phyloP scores from a whole-genome alignment of 208 protist species.

The Leishmania tarentolae region DNA sequence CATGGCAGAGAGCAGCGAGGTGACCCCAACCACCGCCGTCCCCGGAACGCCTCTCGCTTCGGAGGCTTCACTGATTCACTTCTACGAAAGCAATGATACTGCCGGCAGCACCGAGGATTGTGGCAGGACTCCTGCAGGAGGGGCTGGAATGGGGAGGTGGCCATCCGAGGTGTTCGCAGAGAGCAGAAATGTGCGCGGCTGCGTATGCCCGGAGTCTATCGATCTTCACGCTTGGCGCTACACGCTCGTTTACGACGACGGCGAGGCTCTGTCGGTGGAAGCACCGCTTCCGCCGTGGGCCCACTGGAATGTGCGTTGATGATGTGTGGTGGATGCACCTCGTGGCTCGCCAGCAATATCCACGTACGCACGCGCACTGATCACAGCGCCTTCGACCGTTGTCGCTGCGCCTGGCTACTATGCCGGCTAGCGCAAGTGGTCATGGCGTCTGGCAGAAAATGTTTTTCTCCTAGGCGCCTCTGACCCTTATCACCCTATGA shows the following conservation, averaged over 20 bases:
- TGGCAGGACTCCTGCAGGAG: background rate
- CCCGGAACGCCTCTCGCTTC: background rate
- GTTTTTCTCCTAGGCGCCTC: background rate
- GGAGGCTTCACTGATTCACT: background rate
- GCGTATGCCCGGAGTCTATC: slow-evolving; percentile 63
- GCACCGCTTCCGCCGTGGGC: slow-evolving; percentile 51
- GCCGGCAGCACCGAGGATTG: background rate
- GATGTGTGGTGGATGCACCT: background rate
- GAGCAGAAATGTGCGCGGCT: slow-evolving; percentile 19
- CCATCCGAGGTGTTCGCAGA: slow-evolving; percentile 8
- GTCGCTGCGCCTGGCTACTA: background rate
- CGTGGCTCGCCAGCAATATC: background rate
- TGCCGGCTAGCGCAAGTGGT: background rate
- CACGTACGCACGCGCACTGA: background rate
- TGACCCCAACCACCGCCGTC: background rate
- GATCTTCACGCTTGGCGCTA: slow-evolving; percentile 73
- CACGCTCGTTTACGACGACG: slow-evolving; percentile 28
- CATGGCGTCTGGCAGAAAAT: background rate
- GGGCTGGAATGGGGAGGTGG: background rate
- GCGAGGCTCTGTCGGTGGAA: slow-evolving; percentile 24
- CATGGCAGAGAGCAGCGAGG: background rate
- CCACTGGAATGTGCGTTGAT: background rate
- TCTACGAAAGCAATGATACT: background rate
- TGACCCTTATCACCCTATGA: background rate
- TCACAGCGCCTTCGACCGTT: background rate